Percentiles rank a stretch among this genome's conserved stretches.
Evolutionary conservation across 306 rosid species (phyloP).

Genomic region (Prunus mume): DNA sequence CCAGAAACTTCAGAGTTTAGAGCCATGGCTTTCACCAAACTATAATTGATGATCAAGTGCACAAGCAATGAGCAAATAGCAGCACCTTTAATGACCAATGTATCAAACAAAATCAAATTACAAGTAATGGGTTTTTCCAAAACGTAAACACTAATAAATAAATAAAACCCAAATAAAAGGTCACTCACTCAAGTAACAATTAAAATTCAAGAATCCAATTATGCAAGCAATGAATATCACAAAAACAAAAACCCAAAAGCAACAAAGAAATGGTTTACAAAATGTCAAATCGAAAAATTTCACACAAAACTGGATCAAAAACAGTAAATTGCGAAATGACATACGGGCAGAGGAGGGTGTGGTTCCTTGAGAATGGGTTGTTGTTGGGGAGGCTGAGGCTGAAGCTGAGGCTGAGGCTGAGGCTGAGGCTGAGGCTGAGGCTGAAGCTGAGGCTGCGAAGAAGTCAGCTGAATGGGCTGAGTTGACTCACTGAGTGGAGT

Average conservation of each 20-base stretch:
- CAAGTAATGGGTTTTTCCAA: not conserved
- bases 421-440: not conserved
- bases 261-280: not conserved
- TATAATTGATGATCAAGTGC: not conserved
- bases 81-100: not conserved
- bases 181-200: not conserved
- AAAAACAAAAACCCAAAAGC: not conserved
- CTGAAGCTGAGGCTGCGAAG: not conserved
- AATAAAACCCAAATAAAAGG: too few species aligned
- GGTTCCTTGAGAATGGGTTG: conserved; percentile 14
- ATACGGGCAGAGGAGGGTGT: not conserved
- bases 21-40: not conserved
- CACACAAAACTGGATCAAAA: too few species aligned
- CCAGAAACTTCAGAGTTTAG: not conserved
- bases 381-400: conserved; percentile 1
- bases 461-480: conserved; percentile 3
- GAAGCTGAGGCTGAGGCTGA: not conserved
- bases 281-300: not conserved
- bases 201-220: not conserved
- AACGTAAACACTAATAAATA: not conserved
- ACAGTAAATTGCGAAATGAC: too few species aligned
- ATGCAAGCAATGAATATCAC: not conserved
- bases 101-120: not conserved
- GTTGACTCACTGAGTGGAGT: conserved; percentile 15
- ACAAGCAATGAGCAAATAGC: not conserved